Conservation (phyloP, 2,329 filamentous ascomycete species). For the Chaetomium olivaceum region DNA sequence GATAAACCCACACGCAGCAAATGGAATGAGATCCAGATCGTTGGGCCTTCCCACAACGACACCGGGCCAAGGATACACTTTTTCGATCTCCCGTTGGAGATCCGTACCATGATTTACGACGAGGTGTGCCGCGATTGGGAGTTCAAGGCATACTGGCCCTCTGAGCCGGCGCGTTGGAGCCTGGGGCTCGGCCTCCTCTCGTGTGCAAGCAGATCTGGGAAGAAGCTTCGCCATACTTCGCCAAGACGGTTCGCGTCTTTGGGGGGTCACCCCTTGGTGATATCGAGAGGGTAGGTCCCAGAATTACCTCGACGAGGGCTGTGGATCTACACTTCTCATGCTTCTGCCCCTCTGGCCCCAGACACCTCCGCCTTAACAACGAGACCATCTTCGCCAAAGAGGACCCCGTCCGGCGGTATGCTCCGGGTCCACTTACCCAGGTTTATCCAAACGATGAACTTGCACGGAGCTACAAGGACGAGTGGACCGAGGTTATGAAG, state of each 20-base stretch:
- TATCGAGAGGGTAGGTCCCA: neutral
- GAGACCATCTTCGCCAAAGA: neutral
- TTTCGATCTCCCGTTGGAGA: neutral
- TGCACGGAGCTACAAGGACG: neutral
- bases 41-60: neutral
- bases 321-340: conserved; percentile 2
- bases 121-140: neutral
- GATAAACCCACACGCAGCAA: neutral
- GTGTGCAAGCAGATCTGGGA: neutral
- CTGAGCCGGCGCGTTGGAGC: neutral
- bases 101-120: neutral
- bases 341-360: neutral
- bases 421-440: neutral
- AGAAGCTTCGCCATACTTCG: neutral
- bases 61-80: neutral
- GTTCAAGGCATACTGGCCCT: neutral
- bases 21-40: neutral
- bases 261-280: neutral
- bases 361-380: neutral
- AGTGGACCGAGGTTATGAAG: neutral
- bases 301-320: neutral
- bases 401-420: neutral
- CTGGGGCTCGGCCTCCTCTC: neutral
- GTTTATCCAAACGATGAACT: neutral
- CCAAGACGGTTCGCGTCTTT: neutral